These are phyloP conservation scores for Austropuccinia psidii DNA, from an alignment of 1,284 basidiomycete species.

Conservation along the genomic window DNA sequence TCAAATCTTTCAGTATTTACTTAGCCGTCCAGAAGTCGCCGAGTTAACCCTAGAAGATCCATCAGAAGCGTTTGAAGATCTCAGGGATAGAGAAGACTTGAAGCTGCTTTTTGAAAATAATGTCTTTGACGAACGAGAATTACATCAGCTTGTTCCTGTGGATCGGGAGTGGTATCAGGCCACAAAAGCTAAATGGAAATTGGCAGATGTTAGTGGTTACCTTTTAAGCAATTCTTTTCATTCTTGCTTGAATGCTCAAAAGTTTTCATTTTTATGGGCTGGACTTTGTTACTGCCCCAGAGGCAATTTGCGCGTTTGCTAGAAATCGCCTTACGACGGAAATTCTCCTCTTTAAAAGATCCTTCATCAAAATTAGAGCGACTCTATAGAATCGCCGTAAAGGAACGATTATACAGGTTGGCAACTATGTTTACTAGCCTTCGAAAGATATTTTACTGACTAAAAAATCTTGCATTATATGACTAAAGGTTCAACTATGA, in stretches of 20 bases:
- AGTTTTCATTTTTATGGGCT: background rate
- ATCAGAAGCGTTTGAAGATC: slow-evolving; percentile 87
- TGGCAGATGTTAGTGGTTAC: slow-evolving; percentile 63
- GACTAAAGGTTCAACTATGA: slow-evolving; percentile 55
- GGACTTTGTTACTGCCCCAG: background rate
- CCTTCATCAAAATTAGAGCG: slow-evolving; percentile 34
- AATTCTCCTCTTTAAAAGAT: background rate
- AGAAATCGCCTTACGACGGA: slow-evolving; percentile 22
- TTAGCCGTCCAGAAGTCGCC: slow-evolving; percentile 61
- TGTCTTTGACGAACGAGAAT: slow-evolving; percentile 54
- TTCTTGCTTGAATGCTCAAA: background rate
- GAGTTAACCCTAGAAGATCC: slow-evolving; percentile 97
- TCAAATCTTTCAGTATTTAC: slow-evolving; percentile 70
- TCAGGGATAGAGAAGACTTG: slow-evolving; percentile 86
- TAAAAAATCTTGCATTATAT: slow-evolving; percentile 3
- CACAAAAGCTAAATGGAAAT: slow-evolving; percentile 73
- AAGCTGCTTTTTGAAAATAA: slow-evolving; percentile 63
- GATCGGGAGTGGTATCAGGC: slow-evolving; percentile 70
- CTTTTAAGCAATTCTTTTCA: background rate
- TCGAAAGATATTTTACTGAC: slow-evolving; percentile 55
- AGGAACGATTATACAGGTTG: slow-evolving; percentile 74
- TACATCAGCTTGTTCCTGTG: slow-evolving; percentile 64
- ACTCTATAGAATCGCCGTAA: slow-evolving; percentile 46
- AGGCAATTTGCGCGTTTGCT: slow-evolving; percentile 34
- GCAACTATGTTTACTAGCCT: slow-evolving; percentile 61